Evolutionary conservation across 1,284 basidiomycete species (phyloP), one percentile per base, ranked within the genome.

Genomic region (Pseudomicrostroma phylloplanum): DNA sequence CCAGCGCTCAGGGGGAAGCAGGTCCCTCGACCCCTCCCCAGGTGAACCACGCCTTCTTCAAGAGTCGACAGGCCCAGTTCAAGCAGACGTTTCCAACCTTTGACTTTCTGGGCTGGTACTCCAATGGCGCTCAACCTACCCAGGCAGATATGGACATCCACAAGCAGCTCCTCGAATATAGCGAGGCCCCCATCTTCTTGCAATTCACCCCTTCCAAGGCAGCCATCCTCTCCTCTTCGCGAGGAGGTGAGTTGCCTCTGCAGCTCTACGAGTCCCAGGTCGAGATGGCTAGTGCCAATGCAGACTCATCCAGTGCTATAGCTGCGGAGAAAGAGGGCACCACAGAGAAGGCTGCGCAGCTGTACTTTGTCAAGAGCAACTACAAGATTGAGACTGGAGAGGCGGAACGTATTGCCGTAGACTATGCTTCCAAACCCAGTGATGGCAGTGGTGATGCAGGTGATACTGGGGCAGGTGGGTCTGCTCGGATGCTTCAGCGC

Each of bases 61-160:
- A 86, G 9, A 87, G 87, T 53, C 84, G 96, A 68, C 85, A 87
- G 68, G 91, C 93, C 65, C 92, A 96, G 81, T 98, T 94, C 84
- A 94, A 94, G 79, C 92, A 96, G 80, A 92, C 96, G 15, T 98
- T 98, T 79, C 96, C 94, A 2, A 91, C 92, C 0, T 84, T 97
- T 55, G 92, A 96, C 71, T 87, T 98, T 70, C 89, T 98, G 53
- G 94, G 94, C 15, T 98, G 94, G 94, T 98, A 98, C 79, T 89
- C 90, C 0, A 86, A 92, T 59, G 88, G 91, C 12, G 78, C 83
- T 7, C 81, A 83, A 13, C 92, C 91, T 0, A 87, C 87, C 1
- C 71, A 84, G 8, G 83, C 82, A 25, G 92, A 97, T 74, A 86
- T 92, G 57, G 82, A 84, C 0, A 83, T 97, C 13, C 92, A 96